Evolutionary conservation across 345 rosid genomes (phyloP), one percentile per base, ranked within the genome.

Genomic region (Rubroshorea leprosula): DNA sequence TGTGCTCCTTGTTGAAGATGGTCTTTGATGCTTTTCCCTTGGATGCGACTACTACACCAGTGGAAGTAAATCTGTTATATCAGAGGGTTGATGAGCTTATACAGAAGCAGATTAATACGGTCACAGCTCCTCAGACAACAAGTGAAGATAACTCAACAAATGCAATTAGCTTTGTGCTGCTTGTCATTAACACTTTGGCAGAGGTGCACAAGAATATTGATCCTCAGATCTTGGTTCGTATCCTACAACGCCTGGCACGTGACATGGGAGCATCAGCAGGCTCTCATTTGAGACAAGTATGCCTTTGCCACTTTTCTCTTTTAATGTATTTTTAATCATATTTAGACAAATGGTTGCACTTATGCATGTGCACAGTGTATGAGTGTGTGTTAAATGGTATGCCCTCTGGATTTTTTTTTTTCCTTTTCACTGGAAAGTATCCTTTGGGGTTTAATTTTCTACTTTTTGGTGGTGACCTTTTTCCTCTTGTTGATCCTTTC

Each of bases 1-100:
- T 93, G 54, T 89, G 97, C 76, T 82, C 87, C 69, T 79, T 93
- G 72, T 69, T 93, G 83, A 93, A 89, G 80, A 93, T 93, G 99
- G 87, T 89, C 53, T 89, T 87, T 67, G 68, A 75, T 26, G 90
- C 99, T 62, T 93, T 83, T 71, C 99, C 99, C 27, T 74, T 82
- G 57, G 96, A 93, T 67, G 83, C 79, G 11, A 68, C 83, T 46
- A 77, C 57, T 44, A 80, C 92, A 12, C 95, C 88, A 9, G 65
- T 72, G 49, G 99, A 93, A 65, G 80, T 89, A 64, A 89, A 89
- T 75, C 67, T 69, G 38, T 58, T 93, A 77, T 87, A 82, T 78
- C 88, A 82, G 74, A 93, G 87, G 72, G 94, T 93, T 39, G 90
- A 82, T 45, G 99, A 87, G 66, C 76, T 87, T 50, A 87, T 93